A percentile compares a stretch with the other conserved stretches of the same genome.
Conservation (phyloP, 1,284 basidiomycete genomes). For the Heterobasidion irregulare region DNA sequence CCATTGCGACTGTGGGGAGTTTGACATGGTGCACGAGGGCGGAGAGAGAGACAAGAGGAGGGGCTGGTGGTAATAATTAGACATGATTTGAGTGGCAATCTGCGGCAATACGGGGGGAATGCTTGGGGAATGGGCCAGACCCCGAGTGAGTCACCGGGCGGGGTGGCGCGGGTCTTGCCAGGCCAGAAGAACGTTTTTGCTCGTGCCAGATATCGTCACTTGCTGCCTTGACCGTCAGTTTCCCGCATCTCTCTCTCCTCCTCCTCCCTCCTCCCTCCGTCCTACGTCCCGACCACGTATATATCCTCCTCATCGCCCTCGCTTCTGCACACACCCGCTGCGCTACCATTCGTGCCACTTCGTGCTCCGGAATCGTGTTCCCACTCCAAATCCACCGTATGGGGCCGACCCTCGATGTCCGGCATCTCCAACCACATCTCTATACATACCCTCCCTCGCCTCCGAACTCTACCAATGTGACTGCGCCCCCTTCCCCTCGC, state of each 20-base stretch:
- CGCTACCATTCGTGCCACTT: background rate
- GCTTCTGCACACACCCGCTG: background rate
- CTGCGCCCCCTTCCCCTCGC: conserved; percentile 2
- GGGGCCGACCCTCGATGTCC: background rate
- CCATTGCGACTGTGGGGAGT: background rate
- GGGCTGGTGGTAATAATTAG: too few species aligned
- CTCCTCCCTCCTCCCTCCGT: background rate
- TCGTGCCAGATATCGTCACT: background rate
- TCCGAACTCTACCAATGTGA: conserved; percentile 6
- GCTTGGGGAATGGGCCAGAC: too few species aligned
- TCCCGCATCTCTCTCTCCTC: background rate
- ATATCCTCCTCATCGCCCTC: background rate
- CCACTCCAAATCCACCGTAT: background rate
- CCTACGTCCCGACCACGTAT: background rate
- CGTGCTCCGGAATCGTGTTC: background rate
- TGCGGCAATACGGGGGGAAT: too few species aligned
- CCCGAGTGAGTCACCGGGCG: background rate
- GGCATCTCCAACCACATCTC: background rate
- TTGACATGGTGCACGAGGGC: background rate
- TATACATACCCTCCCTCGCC: background rate
- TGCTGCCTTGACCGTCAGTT: background rate
- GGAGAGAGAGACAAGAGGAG: background rate
- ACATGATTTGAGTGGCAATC: too few species aligned
- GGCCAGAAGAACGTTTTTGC: background rate
- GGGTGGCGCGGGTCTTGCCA: background rate